Evolutionary conservation across 208 protist species (phyloP).

Genomic region (Wallacemonas sp.): DNA sequence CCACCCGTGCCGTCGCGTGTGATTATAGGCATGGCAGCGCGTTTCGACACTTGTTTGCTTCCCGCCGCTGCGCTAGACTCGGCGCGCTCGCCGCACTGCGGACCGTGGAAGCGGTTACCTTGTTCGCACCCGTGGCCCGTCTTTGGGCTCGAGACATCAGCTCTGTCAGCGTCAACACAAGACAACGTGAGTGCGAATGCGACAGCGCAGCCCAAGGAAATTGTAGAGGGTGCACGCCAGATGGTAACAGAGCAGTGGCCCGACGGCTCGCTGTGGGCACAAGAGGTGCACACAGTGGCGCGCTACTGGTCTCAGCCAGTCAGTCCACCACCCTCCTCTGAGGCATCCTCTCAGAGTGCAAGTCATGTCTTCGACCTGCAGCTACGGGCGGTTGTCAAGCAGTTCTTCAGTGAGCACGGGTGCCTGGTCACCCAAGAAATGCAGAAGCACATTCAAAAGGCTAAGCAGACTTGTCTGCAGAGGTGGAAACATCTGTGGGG

Average conservation of each 20-base stretch:
- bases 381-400: slow-evolving; percentile 37
- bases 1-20: slow-evolving; percentile 39
- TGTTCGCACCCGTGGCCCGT: slow-evolving; percentile 25
- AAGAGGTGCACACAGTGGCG: too few relatives aligned
- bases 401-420: slow-evolving; percentile 16
- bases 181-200: too few relatives aligned
- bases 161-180: too few relatives aligned
- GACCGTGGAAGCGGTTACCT: slow-evolving; percentile 9
- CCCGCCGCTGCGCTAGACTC: too few relatives aligned
- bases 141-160: slow-evolving; percentile 9
- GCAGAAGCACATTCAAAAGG: neutral
- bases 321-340: neutral
- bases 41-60: slow-evolving; percentile 35
- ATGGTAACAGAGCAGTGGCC: too few relatives aligned
- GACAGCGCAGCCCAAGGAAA: too few relatives aligned
- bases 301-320: neutral
- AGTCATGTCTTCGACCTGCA: slow-evolving; percentile 31
- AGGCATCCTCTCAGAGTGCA: neutral
- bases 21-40: slow-evolving; percentile 47
- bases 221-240: too few relatives aligned
- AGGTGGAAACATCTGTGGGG: neutral
- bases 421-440: neutral
- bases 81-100: too few relatives aligned
- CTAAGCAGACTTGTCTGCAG: neutral
- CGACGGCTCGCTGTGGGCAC: too few relatives aligned